These are phyloP conservation scores for Exobasidium rhododendri DNA, from an alignment of 1,284 basidiomycete species.

Conservation along the genomic window DNA sequence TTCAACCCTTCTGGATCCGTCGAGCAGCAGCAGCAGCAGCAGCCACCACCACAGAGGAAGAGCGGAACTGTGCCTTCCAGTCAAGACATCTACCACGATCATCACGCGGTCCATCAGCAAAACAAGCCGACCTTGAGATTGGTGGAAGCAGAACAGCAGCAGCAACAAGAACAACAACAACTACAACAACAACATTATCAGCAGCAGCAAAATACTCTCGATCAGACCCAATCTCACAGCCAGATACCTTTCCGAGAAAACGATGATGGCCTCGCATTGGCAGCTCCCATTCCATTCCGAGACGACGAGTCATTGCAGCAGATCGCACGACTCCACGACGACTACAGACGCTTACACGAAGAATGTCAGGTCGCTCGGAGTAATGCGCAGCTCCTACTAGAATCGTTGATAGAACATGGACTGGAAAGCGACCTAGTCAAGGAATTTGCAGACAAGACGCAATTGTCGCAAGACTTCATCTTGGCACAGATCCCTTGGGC, in stretches of 20 bases:
- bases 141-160: not conserved
- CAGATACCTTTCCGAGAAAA: not conserved
- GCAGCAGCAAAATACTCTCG: not conserved
- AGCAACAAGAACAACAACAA: not conserved
- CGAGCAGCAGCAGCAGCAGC: not conserved
- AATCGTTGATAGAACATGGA: conserved; percentile 23
- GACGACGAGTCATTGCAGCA: not conserved
- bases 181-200: not conserved
- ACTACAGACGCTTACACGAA: conserved; percentile 36
- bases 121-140: not conserved
- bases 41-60: too few relatives aligned
- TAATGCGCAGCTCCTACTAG: conserved; percentile 31
- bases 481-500: conserved; percentile 39
- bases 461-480: conserved; percentile 29
- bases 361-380: conserved; percentile 37
- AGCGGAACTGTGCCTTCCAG: not conserved
- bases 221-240: not conserved
- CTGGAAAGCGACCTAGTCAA: conserved; percentile 12
- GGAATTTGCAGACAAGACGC: conserved; percentile 29
- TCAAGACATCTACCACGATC: not conserved
- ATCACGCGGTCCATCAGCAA: not conserved
- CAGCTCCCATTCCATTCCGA: not conserved
- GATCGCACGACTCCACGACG: conserved; percentile 20
- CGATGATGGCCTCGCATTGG: not conserved
- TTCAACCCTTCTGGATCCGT: conserved; percentile 15